Base-by-base conservation (phyloP, 1,284 basidiomycete species). In the Rhodotorula sp. region DNA sequence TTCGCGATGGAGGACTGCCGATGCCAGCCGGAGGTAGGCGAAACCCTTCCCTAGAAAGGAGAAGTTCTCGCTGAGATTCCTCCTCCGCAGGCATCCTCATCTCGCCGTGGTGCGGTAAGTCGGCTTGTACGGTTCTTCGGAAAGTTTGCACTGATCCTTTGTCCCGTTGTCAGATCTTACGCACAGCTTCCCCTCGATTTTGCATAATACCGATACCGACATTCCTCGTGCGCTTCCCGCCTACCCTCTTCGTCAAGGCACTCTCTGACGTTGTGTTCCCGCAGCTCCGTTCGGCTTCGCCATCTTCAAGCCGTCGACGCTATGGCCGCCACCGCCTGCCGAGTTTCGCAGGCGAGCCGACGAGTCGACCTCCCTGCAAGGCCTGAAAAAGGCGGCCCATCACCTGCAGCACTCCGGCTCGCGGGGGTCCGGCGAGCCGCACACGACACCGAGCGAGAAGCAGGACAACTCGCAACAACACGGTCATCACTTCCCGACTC, bases 151-250 rank as follows among this genome's bases (percentile, higher is more conserved):
- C 64, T 61, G 44, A 62, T 53, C 4, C 3, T 24, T 1, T 29
- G 2, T 24, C 2, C 9, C 27, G 10, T 27, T 13, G 10, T 91
- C 90, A 79, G 94, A 98, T 80, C 81, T 98, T 59, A 94, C 92
- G 0, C 95, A 99, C 79, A 94, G 90, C 0, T 98, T 98, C 79
- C 91, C 92, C 0, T 94, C 91, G 68, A 86, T 96, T 56, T 84
- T 91, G 77, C 83, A 85, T 59, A 97, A 98, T 79, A 93, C 91
- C 0, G 85, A 86, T 10, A 94, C 90, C 66, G 92, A 73, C 60
- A 74, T 70, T 46, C 64, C 66, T 53, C 32, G 77, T 90, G 87
- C 90, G 93, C 52, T 36, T 3, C 2, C 22, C 13, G 2, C 24
- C 53, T 8, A 52, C 52, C 48, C 17, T 19, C n/a, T 13, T 34